Evolutionary conservation across 352 stramenopile species (phyloP).

Genomic region (Phytophthora crassamura): DNA sequence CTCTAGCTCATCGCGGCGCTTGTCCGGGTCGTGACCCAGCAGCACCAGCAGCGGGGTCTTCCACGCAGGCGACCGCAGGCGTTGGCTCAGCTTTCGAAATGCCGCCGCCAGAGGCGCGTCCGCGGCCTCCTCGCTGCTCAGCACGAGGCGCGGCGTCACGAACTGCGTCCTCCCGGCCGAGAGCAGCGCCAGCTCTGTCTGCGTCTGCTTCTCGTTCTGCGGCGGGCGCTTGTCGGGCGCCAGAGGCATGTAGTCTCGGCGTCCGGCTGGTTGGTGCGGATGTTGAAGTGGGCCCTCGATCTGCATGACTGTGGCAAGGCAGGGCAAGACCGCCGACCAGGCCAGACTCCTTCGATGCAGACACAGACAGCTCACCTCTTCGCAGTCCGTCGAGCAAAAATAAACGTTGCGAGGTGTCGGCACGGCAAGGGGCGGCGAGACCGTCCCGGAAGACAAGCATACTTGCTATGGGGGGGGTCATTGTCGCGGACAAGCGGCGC

Average conservation of each 20-base stretch:
- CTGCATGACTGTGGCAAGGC: too few relatives aligned
- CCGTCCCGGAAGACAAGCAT: too few relatives aligned
- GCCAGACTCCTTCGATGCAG: too few relatives aligned
- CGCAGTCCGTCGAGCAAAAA: too few relatives aligned
- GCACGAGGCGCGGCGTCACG: conserved; percentile 22
- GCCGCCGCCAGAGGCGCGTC: conserved; percentile 17
- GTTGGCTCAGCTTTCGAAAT: conserved; percentile 23
- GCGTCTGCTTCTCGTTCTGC: conserved; percentile 23
- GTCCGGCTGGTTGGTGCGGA: not conserved
- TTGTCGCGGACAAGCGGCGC: too few relatives aligned
- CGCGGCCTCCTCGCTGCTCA: conserved; percentile 21
- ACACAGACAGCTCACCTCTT: too few relatives aligned
- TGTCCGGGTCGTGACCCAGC: conserved; percentile 28
- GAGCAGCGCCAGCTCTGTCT: conserved; percentile 15
- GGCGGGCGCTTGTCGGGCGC: not conserved
- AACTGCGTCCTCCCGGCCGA: conserved; percentile 13
- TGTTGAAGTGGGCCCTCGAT: conserved; percentile 11
- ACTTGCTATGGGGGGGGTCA: too few relatives aligned
- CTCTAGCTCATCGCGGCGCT: conserved; percentile 25
- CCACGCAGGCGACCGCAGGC: conserved; percentile 20
- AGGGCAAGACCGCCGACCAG: too few relatives aligned
- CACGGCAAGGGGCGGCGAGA: too few relatives aligned
- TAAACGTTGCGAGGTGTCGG: too few relatives aligned
- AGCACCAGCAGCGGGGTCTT: conserved; percentile 23
- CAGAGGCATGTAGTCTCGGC: conserved; percentile 18